These are phyloP conservation scores for Protea cynaroides DNA, from an alignment of 164 flowering plant species.

Conservation along the genomic window DNA sequence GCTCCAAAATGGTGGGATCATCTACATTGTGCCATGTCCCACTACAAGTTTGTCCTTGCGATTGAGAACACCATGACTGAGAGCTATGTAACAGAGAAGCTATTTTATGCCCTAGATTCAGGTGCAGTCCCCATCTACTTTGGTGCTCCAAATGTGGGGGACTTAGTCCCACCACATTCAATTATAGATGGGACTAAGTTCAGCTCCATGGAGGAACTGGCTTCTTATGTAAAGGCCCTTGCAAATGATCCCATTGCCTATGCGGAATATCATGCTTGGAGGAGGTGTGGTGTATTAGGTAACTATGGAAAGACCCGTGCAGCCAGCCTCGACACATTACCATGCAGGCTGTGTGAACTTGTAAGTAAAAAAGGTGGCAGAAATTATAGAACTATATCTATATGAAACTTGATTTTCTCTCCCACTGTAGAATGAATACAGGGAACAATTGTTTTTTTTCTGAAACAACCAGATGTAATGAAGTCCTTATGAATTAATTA, in stretches of 20 bases:
- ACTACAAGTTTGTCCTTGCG: conserved; percentile 95
- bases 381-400: conserved; percentile 39
- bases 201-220: conserved; percentile 63
- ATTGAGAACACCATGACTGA: conserved; percentile 87
- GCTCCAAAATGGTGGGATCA: conserved; percentile 96
- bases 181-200: conserved; percentile 86
- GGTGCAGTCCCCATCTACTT: conserved; percentile 95
- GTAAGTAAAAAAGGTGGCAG: conserved; percentile 79
- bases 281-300: conserved; percentile 86
- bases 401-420: conserved; percentile 2
- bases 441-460: no score
- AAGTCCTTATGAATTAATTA: no score
- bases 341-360: conserved; percentile 78
- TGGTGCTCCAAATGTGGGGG: conserved; percentile 91
- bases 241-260: conserved; percentile 89
- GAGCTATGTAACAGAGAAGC: conserved; percentile 96
- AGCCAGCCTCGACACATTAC: conserved; percentile 78
- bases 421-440: no score
- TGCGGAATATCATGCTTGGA: conserved; percentile 97
- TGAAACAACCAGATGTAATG: no score
- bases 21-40: conserved; percentile 97
- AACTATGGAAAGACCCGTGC: conserved; percentile 68
- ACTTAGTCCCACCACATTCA: conserved; percentile 90
- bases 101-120: conserved; percentile 88
- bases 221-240: conserved; percentile 69